Evolutionary conservation across 2,329 filamentous ascomycete species (phyloP).

Genomic region (Diaporthe vaccinii): DNA sequence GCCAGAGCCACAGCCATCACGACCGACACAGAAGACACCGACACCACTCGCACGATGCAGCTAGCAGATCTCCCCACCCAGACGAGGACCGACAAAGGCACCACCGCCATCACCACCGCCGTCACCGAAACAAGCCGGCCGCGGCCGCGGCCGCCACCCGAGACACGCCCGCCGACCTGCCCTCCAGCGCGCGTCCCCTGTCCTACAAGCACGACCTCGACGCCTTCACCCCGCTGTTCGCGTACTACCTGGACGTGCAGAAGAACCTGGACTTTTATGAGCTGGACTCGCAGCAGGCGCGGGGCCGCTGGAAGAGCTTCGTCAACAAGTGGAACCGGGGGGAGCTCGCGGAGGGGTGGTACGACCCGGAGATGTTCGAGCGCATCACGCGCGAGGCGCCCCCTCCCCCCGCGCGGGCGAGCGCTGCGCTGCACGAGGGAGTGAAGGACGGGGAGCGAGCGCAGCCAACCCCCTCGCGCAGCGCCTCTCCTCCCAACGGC

Average conservation of each 20-base stretch:
- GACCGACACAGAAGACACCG: constrained; percentile 13
- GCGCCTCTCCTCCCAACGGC: background rate
- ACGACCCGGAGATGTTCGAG: constrained; percentile 80
- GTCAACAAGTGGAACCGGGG: constrained; percentile 90
- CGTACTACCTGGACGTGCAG: constrained; percentile 88
- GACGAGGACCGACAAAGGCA: constrained; percentile 25
- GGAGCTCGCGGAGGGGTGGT: constrained; percentile 92
- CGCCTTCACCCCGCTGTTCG: constrained; percentile 79
- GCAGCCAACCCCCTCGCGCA: constrained; percentile 31
- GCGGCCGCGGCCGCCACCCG: background rate
- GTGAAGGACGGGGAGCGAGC: constrained; percentile 31
- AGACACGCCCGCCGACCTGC: constrained; percentile 59
- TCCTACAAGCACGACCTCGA: constrained; percentile 75
- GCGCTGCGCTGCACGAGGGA: background rate
- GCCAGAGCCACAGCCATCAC: background rate
- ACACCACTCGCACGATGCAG: constrained; percentile 6
- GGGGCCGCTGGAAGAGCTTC: constrained; percentile 95
- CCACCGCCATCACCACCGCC: constrained; percentile 1
- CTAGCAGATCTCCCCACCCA: background rate
- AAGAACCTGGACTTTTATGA: constrained; percentile 79
- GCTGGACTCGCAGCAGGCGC: constrained; percentile 80
- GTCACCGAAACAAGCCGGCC: constrained; percentile 2
- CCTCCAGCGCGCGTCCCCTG: constrained; percentile 75
- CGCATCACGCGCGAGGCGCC: constrained; percentile 40
- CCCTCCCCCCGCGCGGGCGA: background rate